Base-by-base conservation (phyloP, 495 filamentous ascomycete species). In the Thermothielavioides terrestris region DNA sequence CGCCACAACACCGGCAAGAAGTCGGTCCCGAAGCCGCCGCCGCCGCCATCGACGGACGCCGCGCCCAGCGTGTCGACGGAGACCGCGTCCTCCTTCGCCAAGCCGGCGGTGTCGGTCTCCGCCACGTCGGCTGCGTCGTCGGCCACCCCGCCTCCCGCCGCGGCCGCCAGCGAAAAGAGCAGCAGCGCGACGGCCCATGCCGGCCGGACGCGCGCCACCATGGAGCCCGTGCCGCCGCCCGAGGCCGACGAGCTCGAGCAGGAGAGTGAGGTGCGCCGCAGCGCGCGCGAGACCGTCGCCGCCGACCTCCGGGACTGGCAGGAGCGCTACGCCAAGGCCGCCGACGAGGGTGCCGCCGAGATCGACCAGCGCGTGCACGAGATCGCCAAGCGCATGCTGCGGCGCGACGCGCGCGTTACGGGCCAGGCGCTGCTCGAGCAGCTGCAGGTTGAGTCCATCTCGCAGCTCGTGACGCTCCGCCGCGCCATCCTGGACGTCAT, bases 231-330 rank as follows among this genome's bases (percentile, higher is more conserved):
- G 37, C 51, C 47, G 14, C 64, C 38, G 31, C 66, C 46, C 14
- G 63, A 66, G 28, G 28, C 51, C 5, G 58, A 61, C 31, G 59
- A 63, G 11, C 49, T 58, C 38, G 61, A 73, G 31, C 55, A 54
- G 15, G 70, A 72, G 22, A 55, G 57, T 35, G 71, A 75, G 26
- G 53, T 62, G 2, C 68, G 72, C n/a, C 68, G 70, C 26, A 63
- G 56, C 1, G 70, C 78, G 3, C 79, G 81, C 7, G 78, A 84
- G 57, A 82, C 80, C 30, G 82, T 95, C 46, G 76, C 81, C 7
- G 77, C 81, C 14, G 94, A 97, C 64, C 75, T 99, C 31, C 68
- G 78, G 40, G 70, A 74, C 31, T 97, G 90, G 89, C 82, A 94
- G 64, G 76, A 78, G 34, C 88, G 92, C 55, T 97, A 96, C 64